Percentiles rank a stretch among this genome's conserved stretches.
phyloP scores from a whole-genome alignment of 2,329 filamentous ascomycete species.

The Hymenoscyphus infarciens region DNA sequence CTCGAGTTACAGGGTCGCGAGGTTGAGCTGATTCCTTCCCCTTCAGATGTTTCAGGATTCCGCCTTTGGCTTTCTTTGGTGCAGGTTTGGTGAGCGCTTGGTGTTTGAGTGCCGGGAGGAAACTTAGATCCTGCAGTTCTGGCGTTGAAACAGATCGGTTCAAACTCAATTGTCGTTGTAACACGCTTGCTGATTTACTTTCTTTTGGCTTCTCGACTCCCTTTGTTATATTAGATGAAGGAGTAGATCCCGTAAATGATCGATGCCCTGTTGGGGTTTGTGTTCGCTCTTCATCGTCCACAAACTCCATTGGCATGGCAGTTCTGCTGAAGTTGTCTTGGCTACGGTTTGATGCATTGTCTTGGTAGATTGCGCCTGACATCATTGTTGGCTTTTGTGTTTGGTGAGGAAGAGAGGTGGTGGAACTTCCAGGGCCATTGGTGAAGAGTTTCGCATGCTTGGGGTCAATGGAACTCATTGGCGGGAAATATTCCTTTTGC shows the following conservation, averaged over 20 bases:
- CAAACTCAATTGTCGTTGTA: conserved; percentile 16
- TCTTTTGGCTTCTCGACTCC: conserved; percentile 7
- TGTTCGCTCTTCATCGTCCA: conserved; percentile 16
- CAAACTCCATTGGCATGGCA: conserved; percentile 17
- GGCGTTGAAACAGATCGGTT: conserved; percentile 25
- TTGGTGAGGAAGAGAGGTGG: conserved; percentile 5
- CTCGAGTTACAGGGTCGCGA: conserved; percentile 5
- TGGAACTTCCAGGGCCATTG: conserved; percentile 9
- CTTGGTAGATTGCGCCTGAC: conserved; percentile 13
- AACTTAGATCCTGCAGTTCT: conserved; percentile 32
- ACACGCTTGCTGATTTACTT: conserved; percentile 9
- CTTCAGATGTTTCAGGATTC: conserved; percentile 20
- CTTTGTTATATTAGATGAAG: not conserved
- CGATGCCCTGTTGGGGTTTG: conserved; percentile 19
- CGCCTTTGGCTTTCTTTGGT: conserved; percentile 28
- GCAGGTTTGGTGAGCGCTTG: conserved; percentile 36
- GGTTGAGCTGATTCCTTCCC: conserved; percentile 31
- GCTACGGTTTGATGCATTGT: conserved; percentile 13
- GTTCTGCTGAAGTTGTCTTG: conserved; percentile 22
- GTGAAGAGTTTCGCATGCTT: not conserved
- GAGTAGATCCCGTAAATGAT: conserved; percentile 4
- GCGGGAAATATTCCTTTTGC: conserved; percentile 19
- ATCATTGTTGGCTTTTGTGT: conserved; percentile 10
- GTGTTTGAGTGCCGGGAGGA: conserved; percentile 40
- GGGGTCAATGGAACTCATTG: not conserved